phyloP scores from a whole-genome alignment of 169 alveolate species.

The Cryptosporidium sp. region DNA sequence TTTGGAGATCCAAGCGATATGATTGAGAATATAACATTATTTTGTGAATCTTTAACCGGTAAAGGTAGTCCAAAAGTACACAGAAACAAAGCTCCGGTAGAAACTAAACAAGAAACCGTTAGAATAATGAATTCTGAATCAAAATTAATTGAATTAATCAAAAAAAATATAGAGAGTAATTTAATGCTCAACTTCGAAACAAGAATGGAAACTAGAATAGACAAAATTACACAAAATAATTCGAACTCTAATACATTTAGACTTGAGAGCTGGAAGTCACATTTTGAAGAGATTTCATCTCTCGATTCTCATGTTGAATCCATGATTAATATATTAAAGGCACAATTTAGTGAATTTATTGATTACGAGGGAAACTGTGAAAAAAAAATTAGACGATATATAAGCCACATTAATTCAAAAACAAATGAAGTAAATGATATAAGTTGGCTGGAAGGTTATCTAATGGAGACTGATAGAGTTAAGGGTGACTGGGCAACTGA shows the following conservation, averaged over 20 bases:
- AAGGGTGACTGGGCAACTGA: constrained; percentile 61
- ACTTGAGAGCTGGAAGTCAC: constrained; percentile 39
- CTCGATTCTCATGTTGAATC: constrained; percentile 13
- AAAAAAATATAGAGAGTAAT: not conserved
- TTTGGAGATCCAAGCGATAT: constrained; percentile 7
- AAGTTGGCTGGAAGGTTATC: constrained; percentile 13
- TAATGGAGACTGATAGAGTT: constrained; percentile 63
- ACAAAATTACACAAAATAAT: constrained; percentile 12
- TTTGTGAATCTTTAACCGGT: constrained; percentile 33
- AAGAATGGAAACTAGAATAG: constrained; percentile 11
- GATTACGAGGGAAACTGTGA: constrained; percentile 17
- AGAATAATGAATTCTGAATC: constrained; percentile 2
- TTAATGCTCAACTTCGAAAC: constrained; percentile 1
- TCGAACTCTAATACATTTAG: constrained; percentile 1
- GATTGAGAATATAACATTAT: constrained; percentile 28
- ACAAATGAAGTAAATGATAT: not conserved
- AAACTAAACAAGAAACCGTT: not conserved
- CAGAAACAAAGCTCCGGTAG: not conserved
- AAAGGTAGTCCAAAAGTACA: not conserved
- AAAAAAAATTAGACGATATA: constrained; percentile 28
- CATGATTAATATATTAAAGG: constrained; percentile 13
- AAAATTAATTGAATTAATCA: constrained; percentile 9
- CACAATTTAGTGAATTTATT: constrained; percentile 43
- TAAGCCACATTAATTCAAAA: constrained; percentile 2
- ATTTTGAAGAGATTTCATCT: constrained; percentile 44